Base-by-base conservation (phyloP, 257 asterid species). In the Capsicum rhomboideum region DNA sequence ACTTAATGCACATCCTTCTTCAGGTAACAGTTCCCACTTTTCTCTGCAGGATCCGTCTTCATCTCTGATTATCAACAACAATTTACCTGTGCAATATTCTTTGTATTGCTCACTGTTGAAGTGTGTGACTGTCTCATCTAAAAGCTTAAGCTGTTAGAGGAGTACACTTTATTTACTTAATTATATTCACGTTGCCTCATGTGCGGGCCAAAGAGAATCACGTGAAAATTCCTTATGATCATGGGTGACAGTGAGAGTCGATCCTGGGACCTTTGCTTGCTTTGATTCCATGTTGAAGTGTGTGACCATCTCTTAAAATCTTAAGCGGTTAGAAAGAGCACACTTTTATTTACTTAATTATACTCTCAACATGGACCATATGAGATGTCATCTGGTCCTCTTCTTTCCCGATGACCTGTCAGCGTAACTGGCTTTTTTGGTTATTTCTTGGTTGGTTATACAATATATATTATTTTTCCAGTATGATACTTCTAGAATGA, bases 1-100 rank as follows among this genome's bases (percentile, higher is more conserved):
- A 93, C 87, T 87, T 95, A 42, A 63, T 94, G 26, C 97, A 94
- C 87, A 93, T 94, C 54, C 89, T 95, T 84, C 98, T 95, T 88
- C 99, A 95, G 99, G 99, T 94, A 87, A 84, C 71, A 71, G 16
- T 82, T 52, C 74, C 82, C 82, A 29, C 66, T 55, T 46, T 75
- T 46, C 50, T 49, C 56, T 82, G 50, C 58, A 20, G 34, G 49
- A 77, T 77, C 46, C 44, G 8, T 52, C 28, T 77, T 49, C 17
- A 28, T 26, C 56, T 77, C 80, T 77, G 81, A 49, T 77, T 77
- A 50, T 26, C 63, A 77, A 50, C 81, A 77, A 11, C 46, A 75
- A 53, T 77, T 14, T 77, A 50, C 21, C 28, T 26, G 46, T 77
- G 61, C 17, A 77, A 50, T 50, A 50, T 75, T 75, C 44, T 75